These are phyloP conservation scores for Erythrophleum ivorense DNA, from an alignment of 331 rosid species.

Conservation along the genomic window DNA sequence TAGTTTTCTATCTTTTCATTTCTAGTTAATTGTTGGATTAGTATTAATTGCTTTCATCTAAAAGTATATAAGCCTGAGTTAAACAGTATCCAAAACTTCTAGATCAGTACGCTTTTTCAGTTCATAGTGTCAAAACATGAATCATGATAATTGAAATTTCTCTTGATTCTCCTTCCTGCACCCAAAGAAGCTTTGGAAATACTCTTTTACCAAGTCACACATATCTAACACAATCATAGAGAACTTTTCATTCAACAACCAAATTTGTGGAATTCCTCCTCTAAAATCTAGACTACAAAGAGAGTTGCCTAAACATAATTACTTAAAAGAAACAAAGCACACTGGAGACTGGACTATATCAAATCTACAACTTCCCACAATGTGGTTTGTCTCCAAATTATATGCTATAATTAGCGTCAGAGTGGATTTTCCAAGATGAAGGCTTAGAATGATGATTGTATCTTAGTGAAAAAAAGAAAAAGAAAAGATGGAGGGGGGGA, in stretches of 20 bases:
- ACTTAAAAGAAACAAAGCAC: neutral
- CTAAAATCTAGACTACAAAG: neutral
- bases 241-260: constrained; percentile 37
- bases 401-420: neutral
- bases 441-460: neutral
- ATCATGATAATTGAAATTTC: neutral
- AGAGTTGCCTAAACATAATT: neutral
- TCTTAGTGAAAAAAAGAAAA: neutral
- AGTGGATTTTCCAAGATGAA: constrained; percentile 9
- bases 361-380: constrained; percentile 20
- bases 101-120: neutral
- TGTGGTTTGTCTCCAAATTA: neutral
- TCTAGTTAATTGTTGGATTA: neutral
- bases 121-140: neutral
- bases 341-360: constrained; percentile 15
- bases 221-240: constrained; percentile 2
- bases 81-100: neutral
- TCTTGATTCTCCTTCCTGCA: neutral
- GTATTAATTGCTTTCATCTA: neutral
- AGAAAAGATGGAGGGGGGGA: neutral
- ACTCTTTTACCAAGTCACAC: neutral
- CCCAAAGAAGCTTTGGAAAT: neutral
- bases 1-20: neutral
- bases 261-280: constrained; percentile 29
- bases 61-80: neutral